These are phyloP conservation scores for Dactylorhiza incarnata DNA, from an alignment of 106 monocot species.

Conservation along the genomic window DNA sequence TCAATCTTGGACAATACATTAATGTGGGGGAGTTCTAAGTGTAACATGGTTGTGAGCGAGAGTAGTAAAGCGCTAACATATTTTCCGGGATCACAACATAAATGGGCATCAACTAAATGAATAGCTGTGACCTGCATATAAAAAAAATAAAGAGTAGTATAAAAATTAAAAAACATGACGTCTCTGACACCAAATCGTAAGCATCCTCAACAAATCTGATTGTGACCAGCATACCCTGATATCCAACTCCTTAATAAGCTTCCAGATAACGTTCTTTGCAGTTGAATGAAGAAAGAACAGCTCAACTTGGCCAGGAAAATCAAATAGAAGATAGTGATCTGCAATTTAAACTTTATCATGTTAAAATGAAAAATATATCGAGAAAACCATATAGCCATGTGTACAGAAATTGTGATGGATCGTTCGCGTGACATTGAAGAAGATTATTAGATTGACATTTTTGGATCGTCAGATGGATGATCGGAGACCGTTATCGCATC, in stretches of 20 bases:
- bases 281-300: constrained; percentile 97
- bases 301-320: constrained; percentile 98
- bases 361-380: background rate
- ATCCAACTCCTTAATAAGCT: constrained; percentile 67
- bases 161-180: background rate
- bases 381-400: background rate
- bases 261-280: constrained; percentile 68
- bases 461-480: no score
- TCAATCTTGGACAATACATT: constrained; percentile 97
- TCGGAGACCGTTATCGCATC: no score
- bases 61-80: constrained; percentile 90
- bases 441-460: no score
- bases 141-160: background rate
- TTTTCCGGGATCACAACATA: constrained; percentile 96
- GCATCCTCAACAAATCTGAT: background rate
- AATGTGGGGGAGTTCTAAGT: constrained; percentile 93
- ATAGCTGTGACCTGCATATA: constrained; percentile 69
- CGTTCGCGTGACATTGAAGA: no score
- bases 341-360: constrained; percentile 13
- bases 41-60: constrained; percentile 83
- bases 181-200: background rate
- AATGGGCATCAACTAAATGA: constrained; percentile 89
- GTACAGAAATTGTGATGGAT: background rate
- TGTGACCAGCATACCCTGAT: constrained; percentile 43
- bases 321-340: constrained; percentile 97